Evolutionary conservation across 129 eudicot species (phyloP).

Genomic region (Heracleum sosnowskyi): DNA sequence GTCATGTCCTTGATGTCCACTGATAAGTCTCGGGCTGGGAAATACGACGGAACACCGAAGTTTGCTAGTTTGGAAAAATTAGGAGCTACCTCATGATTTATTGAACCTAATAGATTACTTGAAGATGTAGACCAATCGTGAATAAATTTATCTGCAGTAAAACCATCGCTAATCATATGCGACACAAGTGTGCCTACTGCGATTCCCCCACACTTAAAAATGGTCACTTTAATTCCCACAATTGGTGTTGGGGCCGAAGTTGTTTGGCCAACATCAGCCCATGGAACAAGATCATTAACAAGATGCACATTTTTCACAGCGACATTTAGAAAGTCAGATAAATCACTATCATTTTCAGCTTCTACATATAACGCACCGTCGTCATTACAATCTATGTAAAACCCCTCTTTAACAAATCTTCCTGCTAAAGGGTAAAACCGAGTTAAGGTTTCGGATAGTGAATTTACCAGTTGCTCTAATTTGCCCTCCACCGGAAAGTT

Average conservation of each 20-base stretch:
- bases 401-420: conserved; percentile 11
- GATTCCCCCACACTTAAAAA: conserved; percentile 27
- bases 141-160: not conserved
- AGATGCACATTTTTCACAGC: not conserved
- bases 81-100: not conserved
- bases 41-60: not conserved
- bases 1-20: not conserved
- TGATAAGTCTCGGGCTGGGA: not conserved
- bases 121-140: not conserved
- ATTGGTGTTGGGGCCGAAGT: not conserved
- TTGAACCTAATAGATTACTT: not conserved
- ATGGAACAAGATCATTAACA: not conserved
- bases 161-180: conserved; percentile 3
- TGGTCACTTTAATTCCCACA: conserved; percentile 12
- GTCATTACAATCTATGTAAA: conserved; percentile 21
- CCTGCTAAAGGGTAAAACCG: conserved; percentile 26
- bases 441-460: conserved; percentile 19
- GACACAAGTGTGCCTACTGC: conserved; percentile 5
- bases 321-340: not conserved
- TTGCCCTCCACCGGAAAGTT: not conserved
- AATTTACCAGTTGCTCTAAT: conserved; percentile 2
- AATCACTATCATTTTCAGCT: conserved; percentile 1
- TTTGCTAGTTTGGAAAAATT: not conserved
- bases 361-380: conserved; percentile 17
- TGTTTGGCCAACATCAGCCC: conserved; percentile 6